phyloP scores from a whole-genome alignment of 1,284 basidiomycete species.

The Ganoderma boninense region DNA sequence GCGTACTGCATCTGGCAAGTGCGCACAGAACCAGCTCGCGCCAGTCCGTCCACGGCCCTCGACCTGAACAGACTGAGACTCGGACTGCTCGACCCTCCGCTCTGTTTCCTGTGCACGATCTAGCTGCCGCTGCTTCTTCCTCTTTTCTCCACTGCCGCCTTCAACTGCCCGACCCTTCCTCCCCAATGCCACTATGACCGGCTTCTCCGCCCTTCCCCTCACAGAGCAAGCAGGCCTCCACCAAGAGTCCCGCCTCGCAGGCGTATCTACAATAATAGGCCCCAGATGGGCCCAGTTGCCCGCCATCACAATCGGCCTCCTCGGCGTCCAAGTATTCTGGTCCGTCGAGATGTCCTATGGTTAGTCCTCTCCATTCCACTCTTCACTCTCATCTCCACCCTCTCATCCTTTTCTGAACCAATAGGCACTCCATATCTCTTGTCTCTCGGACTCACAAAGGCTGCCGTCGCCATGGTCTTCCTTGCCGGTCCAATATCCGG shows the following conservation, averaged over 20 bases:
- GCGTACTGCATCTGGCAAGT: too few species aligned
- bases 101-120: neutral
- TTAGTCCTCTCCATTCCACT: constrained; percentile 41
- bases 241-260: constrained; percentile 55
- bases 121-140: neutral
- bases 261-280: constrained; percentile 63
- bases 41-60: too few species aligned
- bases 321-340: constrained; percentile 90
- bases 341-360: constrained; percentile 93
- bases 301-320: constrained; percentile 76
- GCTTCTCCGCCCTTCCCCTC: constrained; percentile 51
- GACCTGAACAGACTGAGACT: neutral
- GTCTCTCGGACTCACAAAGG: constrained; percentile 89
- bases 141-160: neutral
- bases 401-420: neutral
- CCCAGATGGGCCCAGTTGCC: constrained; percentile 73
- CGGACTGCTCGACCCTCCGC: neutral
- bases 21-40: too few species aligned
- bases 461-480: constrained; percentile 91
- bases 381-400: neutral
- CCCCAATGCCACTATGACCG: constrained; percentile 50
- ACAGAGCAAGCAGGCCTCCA: constrained; percentile 45
- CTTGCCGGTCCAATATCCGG: constrained; percentile 94
- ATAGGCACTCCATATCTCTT: constrained; percentile 90
- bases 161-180: neutral